Evolutionary conservation across 148 eudicot genomes (phyloP).

Genomic region (Chenopodium formosanum): DNA sequence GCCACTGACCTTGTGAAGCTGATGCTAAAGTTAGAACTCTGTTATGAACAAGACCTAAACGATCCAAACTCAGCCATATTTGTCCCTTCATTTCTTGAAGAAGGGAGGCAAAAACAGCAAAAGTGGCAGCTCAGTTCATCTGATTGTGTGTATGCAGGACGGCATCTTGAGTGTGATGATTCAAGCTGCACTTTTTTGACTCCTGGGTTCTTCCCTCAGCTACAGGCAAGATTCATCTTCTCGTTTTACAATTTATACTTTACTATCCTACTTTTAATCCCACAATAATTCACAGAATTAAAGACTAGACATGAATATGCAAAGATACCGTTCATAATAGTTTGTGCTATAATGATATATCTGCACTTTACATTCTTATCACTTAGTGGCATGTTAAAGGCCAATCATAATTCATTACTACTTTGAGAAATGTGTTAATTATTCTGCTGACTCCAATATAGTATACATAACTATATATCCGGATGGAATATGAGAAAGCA

Average conservation of each 20-base stretch:
- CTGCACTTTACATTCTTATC: background rate
- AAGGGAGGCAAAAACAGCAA: slow-evolving; percentile 64
- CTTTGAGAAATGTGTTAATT: background rate
- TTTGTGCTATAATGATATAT: no score
- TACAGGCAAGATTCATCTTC: slow-evolving; percentile 60
- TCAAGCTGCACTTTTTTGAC: slow-evolving; percentile 78
- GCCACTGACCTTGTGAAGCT: slow-evolving; percentile 59
- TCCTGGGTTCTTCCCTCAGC: slow-evolving; percentile 80
- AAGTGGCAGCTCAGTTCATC: slow-evolving; percentile 63
- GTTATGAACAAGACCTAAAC: slow-evolving; percentile 66
- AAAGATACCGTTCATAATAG: background rate
- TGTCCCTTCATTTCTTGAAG: slow-evolving; percentile 73
- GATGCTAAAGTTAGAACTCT: slow-evolving; percentile 83
- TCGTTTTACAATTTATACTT: background rate
- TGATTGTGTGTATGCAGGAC: slow-evolving; percentile 65
- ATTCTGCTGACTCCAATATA: background rate
- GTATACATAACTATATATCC: background rate
- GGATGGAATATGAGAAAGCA: background rate
- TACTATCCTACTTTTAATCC: background rate
- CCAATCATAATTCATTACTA: background rate
- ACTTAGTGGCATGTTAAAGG: background rate
- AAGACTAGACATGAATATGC: background rate
- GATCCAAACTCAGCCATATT: slow-evolving; percentile 60
- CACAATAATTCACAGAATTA: background rate
- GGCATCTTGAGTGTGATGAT: slow-evolving; percentile 87